These are phyloP conservation scores for Globisporangium emineosum DNA, from an alignment of 352 stramenopile genomes.

Conservation along the genomic window DNA sequence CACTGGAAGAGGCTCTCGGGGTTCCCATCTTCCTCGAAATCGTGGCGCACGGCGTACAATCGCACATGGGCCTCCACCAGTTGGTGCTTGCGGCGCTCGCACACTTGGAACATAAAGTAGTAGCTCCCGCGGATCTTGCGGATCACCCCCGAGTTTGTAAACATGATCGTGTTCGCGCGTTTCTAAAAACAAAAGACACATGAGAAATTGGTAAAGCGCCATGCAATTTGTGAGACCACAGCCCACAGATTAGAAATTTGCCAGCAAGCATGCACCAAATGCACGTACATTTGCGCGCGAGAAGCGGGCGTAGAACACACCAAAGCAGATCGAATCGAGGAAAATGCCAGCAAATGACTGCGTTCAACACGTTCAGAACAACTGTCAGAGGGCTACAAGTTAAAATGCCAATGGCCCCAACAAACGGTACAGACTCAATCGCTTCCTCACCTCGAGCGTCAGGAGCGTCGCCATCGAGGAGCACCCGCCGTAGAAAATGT, in stretches of 20 bases:
- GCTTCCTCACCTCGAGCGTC: slow-evolving; percentile 57
- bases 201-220: background rate
- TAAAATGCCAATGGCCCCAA: background rate
- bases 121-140: slow-evolving; percentile 87
- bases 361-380: background rate
- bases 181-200: slow-evolving; percentile 32
- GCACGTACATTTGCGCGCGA: slow-evolving; percentile 65
- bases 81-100: slow-evolving; percentile 87
- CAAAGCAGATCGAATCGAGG: slow-evolving; percentile 83
- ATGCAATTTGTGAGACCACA: background rate
- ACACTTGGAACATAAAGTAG: slow-evolving; percentile 92
- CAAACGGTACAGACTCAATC: too few relatives aligned
- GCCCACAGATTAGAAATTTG: background rate
- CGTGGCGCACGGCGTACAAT: slow-evolving; percentile 78
- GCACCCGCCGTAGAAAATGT: slow-evolving; percentile 88
- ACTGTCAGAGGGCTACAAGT: background rate
- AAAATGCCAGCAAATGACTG: slow-evolving; percentile 86
- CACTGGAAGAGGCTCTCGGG: slow-evolving; percentile 70
- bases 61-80: slow-evolving; percentile 84
- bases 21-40: slow-evolving; percentile 45
- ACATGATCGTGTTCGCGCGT: slow-evolving; percentile 86
- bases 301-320: slow-evolving; percentile 86
- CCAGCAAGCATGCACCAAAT: too few relatives aligned
- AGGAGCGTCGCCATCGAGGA: slow-evolving; percentile 73
- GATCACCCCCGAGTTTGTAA: slow-evolving; percentile 82